Percentiles rank a stretch among this genome's conserved stretches.
phyloP scores from a whole-genome alignment of 306 rosid genomes.

The Acmispon strigosus region DNA sequence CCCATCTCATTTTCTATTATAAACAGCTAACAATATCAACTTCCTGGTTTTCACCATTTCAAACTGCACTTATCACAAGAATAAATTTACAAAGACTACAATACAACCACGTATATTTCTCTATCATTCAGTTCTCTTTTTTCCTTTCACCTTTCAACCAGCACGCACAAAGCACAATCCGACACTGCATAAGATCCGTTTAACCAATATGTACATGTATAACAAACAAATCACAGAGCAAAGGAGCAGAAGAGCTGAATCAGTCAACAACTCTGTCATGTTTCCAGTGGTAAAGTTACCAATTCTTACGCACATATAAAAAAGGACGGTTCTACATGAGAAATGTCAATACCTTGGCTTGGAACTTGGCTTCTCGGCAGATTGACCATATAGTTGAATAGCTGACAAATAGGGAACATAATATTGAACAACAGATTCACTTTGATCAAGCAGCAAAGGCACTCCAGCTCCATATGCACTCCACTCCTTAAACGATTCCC shows the following conservation, averaged over 20 bases:
- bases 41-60: conserved; percentile 9
- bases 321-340: not conserved
- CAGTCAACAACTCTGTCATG: not conserved
- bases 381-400: conserved; percentile 68
- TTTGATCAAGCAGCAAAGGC: conserved; percentile 61
- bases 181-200: not conserved
- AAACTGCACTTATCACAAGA: conserved; percentile 11
- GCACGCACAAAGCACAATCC: not conserved
- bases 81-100: not conserved
- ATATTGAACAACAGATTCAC: conserved; percentile 76
- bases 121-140: conserved; percentile 3
- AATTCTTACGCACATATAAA: not conserved
- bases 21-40: not conserved
- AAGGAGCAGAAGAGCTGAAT: not conserved
- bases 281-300: not conserved
- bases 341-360: conserved; percentile 56
- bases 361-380: conserved; percentile 40
- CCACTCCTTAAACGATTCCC: conserved; percentile 90
- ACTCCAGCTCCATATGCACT: conserved; percentile 95
- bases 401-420: conserved; percentile 92
- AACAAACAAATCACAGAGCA: not conserved
- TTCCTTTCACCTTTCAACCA: conserved; percentile 9
- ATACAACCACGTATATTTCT: not conserved
- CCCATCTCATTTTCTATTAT: not conserved
- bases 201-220: not conserved